Evolutionary conservation across 345 rosid species (phyloP).

Genomic region (Carallia pectinifolia): DNA sequence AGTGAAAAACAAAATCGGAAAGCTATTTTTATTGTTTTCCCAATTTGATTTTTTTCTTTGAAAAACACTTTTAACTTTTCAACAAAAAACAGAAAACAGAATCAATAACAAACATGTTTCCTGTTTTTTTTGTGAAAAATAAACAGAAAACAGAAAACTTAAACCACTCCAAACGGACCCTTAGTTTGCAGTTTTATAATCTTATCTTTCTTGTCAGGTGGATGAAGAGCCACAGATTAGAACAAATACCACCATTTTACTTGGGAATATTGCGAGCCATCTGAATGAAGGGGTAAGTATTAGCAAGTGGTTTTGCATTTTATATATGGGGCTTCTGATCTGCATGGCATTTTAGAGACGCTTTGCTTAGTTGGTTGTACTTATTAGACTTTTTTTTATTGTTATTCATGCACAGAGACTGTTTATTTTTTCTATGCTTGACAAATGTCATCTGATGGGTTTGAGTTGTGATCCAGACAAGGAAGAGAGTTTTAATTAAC

Average conservation of each 20-base stretch:
- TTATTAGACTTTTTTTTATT: neutral
- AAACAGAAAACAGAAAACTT: too few relatives aligned
- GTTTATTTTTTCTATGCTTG: constrained; percentile 13
- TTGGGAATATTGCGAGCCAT: constrained; percentile 88
- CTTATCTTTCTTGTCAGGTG: constrained; percentile 50
- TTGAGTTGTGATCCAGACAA: constrained; percentile 53
- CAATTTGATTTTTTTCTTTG: too few relatives aligned
- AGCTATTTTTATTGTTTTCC: too few relatives aligned
- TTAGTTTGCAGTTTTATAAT: constrained; percentile 13
- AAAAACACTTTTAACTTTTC: too few relatives aligned
- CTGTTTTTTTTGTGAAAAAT: too few relatives aligned
- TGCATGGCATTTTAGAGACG: constrained; percentile 6
- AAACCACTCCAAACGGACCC: too few relatives aligned
- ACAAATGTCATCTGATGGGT: constrained; percentile 10
- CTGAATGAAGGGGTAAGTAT: constrained; percentile 87
- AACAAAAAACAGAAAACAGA: too few relatives aligned
- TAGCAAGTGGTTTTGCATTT: constrained; percentile 8
- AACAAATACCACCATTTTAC: constrained; percentile 96
- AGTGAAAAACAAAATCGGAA: too few relatives aligned
- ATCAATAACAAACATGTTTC: too few relatives aligned
- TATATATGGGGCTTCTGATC: constrained; percentile 10
- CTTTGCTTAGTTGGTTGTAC: neutral
- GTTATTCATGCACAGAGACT: neutral
- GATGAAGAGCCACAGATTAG: constrained; percentile 99
- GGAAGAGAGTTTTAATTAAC: constrained; percentile 94